phyloP scores from a whole-genome alignment of 441 rosid genomes.

The Adansonia grandidieri region DNA sequence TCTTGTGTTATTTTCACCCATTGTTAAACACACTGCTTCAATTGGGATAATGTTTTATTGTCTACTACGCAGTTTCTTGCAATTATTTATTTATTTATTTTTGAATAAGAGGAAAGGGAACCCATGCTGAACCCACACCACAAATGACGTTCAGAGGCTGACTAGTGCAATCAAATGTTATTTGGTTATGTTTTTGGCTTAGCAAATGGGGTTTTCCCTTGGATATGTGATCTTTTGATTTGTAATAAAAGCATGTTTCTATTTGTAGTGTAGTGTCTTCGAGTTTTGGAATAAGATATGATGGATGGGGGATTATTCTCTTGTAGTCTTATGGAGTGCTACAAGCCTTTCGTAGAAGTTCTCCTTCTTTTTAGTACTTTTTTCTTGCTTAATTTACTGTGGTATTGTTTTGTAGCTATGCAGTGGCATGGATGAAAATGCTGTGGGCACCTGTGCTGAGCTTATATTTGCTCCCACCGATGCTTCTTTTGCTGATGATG shows the following conservation, averaged over 20 bases:
- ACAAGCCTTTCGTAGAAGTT: background rate
- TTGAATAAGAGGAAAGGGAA: background rate
- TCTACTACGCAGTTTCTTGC: background rate
- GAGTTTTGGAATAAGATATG: background rate
- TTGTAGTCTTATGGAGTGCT: background rate
- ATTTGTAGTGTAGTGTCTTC: no score
- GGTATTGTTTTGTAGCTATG: conserved; percentile 61
- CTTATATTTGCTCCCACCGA: conserved; percentile 96
- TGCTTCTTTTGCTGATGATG: conserved; percentile 95
- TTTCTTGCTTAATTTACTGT: conserved; percentile 16
- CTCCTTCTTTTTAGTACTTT: conserved; percentile 9
- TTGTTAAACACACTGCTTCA: background rate
- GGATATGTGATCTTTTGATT: background rate
- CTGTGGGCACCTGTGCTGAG: conserved; percentile 90
- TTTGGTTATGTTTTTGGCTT: conserved; percentile 7
- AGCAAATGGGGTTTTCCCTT: background rate
- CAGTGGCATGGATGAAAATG: conserved; percentile 95
- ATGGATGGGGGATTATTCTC: background rate
- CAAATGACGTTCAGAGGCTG: background rate
- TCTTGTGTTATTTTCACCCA: background rate
- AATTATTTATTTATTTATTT: background rate
- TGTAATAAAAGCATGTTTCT: background rate
- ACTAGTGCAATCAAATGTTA: background rate
- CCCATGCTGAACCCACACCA: background rate
- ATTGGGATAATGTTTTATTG: background rate